Percentiles rank a stretch among this genome's conserved stretches.
Evolutionary conservation across 2,329 filamentous ascomycete species (phyloP).

Genomic region (Acrocalymma vagum): DNA sequence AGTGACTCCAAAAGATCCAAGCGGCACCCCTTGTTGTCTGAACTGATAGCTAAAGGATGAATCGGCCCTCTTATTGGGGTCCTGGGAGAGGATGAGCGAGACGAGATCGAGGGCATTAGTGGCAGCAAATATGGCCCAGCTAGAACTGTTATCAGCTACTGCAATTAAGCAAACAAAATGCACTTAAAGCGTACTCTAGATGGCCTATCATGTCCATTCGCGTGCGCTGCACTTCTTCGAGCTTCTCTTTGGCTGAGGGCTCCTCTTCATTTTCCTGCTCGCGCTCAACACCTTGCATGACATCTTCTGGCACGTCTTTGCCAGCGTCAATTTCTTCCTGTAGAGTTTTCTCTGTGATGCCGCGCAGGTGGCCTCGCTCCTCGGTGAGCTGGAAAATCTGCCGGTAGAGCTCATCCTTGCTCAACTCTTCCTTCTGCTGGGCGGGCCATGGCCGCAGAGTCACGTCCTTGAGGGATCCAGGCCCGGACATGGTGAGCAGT

Average conservation of each 20-base stretch:
- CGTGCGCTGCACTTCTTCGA: conserved; percentile 50
- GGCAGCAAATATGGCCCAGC: conserved; percentile 40
- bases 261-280: conserved; percentile 52
- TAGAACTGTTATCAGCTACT: conserved; percentile 20
- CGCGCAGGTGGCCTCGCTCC: conserved; percentile 82
- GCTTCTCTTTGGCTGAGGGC: conserved; percentile 39
- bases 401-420: conserved; percentile 65
- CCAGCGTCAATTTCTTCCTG: conserved; percentile 69
- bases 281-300: conserved; percentile 54
- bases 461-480: conserved; percentile 52
- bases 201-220: conserved; percentile 52
- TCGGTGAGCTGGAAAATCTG: conserved; percentile 81
- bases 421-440: conserved; percentile 58
- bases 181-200: conserved; percentile 55
- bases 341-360: conserved; percentile 77
- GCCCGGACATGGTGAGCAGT: conserved; percentile 28
- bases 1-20: conserved; percentile 38
- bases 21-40: conserved; percentile 46
- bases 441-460: conserved; percentile 71
- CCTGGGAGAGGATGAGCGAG: conserved; percentile 39
- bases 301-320: conserved; percentile 50
- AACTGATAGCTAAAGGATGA: conserved; percentile 38
- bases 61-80: conserved; percentile 33
- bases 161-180: conserved; percentile 55
- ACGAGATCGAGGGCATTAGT: conserved; percentile 43